These are phyloP conservation scores for Cladosporium colombiae DNA, from an alignment of 2,329 filamentous ascomycete species.

Conservation along the genomic window DNA sequence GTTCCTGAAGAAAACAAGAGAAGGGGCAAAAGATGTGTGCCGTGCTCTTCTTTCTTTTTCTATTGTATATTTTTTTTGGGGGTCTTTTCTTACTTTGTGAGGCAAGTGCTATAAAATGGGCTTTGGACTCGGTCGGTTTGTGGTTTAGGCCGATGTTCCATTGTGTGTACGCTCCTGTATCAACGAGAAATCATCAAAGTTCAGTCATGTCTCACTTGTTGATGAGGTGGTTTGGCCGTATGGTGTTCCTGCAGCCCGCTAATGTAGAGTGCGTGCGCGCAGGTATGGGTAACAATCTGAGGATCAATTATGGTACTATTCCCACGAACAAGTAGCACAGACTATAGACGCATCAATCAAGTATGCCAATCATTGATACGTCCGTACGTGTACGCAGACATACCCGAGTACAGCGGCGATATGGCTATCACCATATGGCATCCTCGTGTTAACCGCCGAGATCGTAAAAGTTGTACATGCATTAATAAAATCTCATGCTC, in stretches of 20 bases:
- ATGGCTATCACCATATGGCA: neutral
- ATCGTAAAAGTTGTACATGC: neutral
- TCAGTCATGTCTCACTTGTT: neutral
- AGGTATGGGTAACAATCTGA: no score
- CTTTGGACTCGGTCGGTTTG: neutral
- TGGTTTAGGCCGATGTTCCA: conserved; percentile 10
- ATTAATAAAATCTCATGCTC: neutral
- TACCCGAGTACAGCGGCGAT: no score
- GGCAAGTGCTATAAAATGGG: conserved; percentile 10
- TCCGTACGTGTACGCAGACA: no score
- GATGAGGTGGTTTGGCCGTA: neutral
- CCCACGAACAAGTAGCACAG: neutral
- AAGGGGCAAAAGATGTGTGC: neutral
- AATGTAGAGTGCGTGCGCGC: neutral
- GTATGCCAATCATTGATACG: neutral
- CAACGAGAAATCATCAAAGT: conserved; percentile 21
- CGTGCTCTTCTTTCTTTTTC: neutral
- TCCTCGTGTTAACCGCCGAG: neutral
- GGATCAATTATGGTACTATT: neutral
- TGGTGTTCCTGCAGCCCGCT: neutral
- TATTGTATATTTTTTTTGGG: conserved; percentile 9
- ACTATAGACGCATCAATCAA: neutral
- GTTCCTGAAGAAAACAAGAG: neutral
- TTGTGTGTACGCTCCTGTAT: conserved; percentile 23
- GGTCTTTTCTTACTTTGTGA: conserved; percentile 12